Conservation (phyloP, 1,284 basidiomycete species). For the Ustilago bromivora region DNA sequence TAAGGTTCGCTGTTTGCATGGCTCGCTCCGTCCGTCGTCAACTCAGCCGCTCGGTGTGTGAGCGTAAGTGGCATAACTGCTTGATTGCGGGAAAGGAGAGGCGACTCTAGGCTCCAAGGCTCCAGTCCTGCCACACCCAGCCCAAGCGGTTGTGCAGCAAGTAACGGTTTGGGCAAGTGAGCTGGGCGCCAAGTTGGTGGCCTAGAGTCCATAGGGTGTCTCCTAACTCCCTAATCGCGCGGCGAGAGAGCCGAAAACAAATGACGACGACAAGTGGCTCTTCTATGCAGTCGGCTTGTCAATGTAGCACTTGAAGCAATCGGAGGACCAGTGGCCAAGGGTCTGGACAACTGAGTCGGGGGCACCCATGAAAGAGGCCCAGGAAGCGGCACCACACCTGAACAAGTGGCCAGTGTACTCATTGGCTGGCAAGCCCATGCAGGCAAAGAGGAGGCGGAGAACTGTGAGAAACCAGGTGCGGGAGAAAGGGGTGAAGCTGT, state of each 20-base stretch:
- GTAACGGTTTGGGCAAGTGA: background rate
- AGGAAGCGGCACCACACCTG: background rate
- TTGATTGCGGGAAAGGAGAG: background rate
- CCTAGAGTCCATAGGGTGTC: background rate
- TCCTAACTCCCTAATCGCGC: background rate
- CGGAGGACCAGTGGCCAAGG: background rate
- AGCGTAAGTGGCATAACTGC: too few relatives aligned
- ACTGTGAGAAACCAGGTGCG: background rate
- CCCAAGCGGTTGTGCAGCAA: conserved; percentile 6
- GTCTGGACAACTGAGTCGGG: background rate
- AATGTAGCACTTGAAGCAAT: background rate
- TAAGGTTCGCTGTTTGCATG: background rate
- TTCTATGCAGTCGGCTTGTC: background rate
- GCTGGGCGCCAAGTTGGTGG: background rate
- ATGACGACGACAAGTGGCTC: background rate
- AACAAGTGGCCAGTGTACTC: background rate
- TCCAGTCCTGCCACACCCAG: background rate
- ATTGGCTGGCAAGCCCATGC: background rate
- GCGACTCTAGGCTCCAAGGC: background rate
- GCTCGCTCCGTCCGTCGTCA: too few relatives aligned
- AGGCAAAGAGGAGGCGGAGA: background rate
- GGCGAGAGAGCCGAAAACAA: background rate
- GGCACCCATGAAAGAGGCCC: background rate
- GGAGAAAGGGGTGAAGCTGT: background rate
- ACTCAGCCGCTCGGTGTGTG: too few relatives aligned